These are phyloP conservation scores for Linnemannia zychae DNA, from an alignment of 192 early-diverging fungal species.

Conservation along the genomic window DNA sequence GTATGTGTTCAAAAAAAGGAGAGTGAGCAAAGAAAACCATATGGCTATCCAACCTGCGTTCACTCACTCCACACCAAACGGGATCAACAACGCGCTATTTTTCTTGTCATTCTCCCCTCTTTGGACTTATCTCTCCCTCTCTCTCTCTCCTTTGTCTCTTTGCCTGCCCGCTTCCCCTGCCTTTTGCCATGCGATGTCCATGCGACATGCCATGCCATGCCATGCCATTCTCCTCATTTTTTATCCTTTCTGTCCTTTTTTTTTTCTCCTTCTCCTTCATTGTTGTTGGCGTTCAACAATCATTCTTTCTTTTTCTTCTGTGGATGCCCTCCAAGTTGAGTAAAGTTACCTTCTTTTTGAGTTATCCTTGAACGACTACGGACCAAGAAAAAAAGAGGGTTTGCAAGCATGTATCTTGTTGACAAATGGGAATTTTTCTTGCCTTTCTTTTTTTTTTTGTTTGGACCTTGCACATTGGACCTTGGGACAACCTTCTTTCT, in stretches of 20 bases:
- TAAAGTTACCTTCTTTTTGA: neutral
- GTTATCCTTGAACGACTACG: neutral
- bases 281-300: neutral
- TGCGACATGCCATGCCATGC: neutral
- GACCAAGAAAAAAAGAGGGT: neutral
- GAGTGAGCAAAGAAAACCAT: neutral
- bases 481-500: neutral
- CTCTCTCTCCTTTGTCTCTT: neutral
- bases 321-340: neutral
- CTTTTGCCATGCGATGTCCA: conserved; percentile 2
- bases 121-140: neutral
- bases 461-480: neutral
- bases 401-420: neutral
- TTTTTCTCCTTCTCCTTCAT: neutral
- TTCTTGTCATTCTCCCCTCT: neutral
- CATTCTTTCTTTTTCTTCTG: neutral
- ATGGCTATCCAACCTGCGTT: neutral
- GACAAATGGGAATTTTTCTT: neutral
- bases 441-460: neutral
- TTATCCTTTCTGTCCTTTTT: neutral
- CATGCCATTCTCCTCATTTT: neutral
- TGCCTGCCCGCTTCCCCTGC: neutral
- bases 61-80: neutral
- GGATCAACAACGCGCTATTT: too few species aligned
- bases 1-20: neutral